Base-by-base conservation (phyloP, 2,329 filamentous ascomycete species). In the Tricladium varicosporioides region DNA sequence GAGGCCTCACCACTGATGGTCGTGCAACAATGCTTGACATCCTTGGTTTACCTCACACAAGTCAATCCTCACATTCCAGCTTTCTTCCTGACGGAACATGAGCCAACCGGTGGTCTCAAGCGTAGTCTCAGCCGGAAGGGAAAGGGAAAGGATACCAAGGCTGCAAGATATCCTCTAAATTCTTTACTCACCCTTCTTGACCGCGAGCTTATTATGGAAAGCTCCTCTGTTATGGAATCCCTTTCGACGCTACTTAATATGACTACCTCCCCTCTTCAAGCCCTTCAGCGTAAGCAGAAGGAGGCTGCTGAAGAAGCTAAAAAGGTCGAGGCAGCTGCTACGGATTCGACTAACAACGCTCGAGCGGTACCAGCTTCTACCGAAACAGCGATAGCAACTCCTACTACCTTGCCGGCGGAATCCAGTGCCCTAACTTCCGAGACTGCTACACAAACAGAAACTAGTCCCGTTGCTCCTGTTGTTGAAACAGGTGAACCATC, bases 151-250 rank as follows among this genome's bases (percentile, higher is more conserved):
- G 93, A 96, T 63, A 84, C 79, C 63, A 95, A 89, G 72, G 86
- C 90, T 27, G 86, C 87, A 64, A 94, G 91, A 70, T 99, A 89
- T 70, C 92, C 95, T 9, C 83, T 99, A 70, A 99, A 99, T 71
- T 92, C 92, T 13, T 77, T 99, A 31, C 80, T 99, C 48, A 87
- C 86, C 60, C 80, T 99, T 5, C 81, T 99, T 18, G 94, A 97
- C 70, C 89, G 94, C n/a, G 90, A 92, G 63, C 79, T 97, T 60
- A 92, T 99, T 62, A 96, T 96, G 76, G 94, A 99, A 74, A 99
- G 92, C 74, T 92, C 93, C n/a, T 82, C 87, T 5, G 93, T 96
- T 56, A 97, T 99, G 92, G 93, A 96, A 66, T 87, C 92, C 61
- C 81, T 99, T 22, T 94, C 94, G 1, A 86, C 88, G 62, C 78